Evolutionary conservation across 1,139 yeast species (phyloP).

Genomic region (Geotrichum carabidarum): DNA sequence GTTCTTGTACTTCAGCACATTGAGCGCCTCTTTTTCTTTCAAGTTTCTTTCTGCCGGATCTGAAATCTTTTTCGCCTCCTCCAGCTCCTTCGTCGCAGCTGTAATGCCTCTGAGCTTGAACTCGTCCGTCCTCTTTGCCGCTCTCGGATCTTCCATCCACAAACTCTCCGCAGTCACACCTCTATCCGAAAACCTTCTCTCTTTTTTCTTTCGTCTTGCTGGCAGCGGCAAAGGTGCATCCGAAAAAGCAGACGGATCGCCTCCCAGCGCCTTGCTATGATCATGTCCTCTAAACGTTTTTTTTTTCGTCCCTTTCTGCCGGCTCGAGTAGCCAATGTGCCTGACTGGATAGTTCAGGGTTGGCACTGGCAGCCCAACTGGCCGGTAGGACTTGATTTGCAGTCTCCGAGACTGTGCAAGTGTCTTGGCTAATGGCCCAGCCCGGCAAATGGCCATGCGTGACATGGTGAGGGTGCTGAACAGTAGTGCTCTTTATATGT

Average conservation of each 20-base stretch:
- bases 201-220: background rate
- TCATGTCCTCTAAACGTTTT: no score
- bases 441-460: no score
- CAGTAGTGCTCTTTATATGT: no score
- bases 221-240: background rate
- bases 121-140: background rate
- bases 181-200: background rate
- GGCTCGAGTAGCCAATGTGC: no score
- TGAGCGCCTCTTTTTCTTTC: background rate
- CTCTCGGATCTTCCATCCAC: background rate
- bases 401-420: no score
- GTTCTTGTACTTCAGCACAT: background rate
- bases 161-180: background rate
- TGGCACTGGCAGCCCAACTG: no score
- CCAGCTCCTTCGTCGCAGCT: background rate
- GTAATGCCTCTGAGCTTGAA: background rate
- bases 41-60: background rate
- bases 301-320: no score
- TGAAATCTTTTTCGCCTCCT: background rate
- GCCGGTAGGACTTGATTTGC: no score
- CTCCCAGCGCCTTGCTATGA: background rate
- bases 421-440: no score
- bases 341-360: no score
- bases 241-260: background rate
- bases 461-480: no score